A percentile compares a stretch with the other conserved stretches of the same genome.
Conservation (phyloP, 1,284 basidiomycete species). For the Grifola frondosa region DNA sequence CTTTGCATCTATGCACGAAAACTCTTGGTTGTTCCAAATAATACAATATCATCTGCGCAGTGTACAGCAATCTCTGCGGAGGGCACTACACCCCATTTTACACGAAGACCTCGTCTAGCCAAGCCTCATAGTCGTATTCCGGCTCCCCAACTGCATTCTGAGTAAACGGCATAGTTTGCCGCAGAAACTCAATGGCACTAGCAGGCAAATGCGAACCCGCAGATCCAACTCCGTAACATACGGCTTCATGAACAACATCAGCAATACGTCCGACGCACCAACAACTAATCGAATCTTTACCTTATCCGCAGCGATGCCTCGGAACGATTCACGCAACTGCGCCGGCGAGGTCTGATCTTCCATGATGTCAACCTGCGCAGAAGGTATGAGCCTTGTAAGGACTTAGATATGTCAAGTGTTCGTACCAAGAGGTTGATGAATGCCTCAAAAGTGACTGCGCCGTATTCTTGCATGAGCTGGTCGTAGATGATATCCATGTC, state of each 20-base stretch:
- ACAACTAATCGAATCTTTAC: conserved; percentile 41
- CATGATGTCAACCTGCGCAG: conserved; percentile 82
- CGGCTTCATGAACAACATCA: conserved; percentile 50
- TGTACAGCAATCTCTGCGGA: too few relatives aligned
- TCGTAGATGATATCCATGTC: conserved; percentile 86
- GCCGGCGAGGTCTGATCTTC: conserved; percentile 94
- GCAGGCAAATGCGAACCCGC: conserved; percentile 79
- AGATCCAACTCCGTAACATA: conserved; percentile 95
- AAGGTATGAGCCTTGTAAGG: neutral
- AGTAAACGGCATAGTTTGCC: conserved; percentile 66
- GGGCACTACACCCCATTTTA: conserved; percentile 15
- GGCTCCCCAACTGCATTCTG: conserved; percentile 56
- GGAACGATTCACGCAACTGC: conserved; percentile 92
- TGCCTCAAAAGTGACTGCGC: conserved; percentile 89
- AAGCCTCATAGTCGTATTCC: conserved; percentile 76
- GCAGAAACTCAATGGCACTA: conserved; percentile 81
- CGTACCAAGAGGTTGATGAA: conserved; percentile 91
- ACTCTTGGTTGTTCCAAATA: conserved; percentile 11
- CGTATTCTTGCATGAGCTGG: conserved; percentile 83
- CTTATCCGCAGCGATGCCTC: conserved; percentile 89
- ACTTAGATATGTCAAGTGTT: conserved; percentile 1
- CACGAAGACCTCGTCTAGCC: conserved; percentile 77
- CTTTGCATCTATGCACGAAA: neutral
- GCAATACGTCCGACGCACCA: conserved; percentile 10
- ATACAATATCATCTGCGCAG: neutral